A percentile compares a stretch with the other conserved stretches of the same genome.
Evolutionary conservation across 805 yeast species (phyloP).

Genomic region (Candida michaelii): DNA sequence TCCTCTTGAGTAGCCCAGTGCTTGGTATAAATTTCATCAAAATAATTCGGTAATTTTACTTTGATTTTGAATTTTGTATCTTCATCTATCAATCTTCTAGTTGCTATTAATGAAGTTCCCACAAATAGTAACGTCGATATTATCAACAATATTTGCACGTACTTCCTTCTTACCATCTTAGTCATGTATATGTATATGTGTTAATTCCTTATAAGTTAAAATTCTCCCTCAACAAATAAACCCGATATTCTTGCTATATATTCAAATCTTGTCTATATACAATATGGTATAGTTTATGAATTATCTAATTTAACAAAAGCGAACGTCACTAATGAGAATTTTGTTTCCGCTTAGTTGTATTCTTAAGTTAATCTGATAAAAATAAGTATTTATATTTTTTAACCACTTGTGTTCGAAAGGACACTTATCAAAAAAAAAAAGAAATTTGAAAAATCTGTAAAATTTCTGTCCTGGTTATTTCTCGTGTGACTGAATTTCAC

Average conservation of each 20-base stretch:
- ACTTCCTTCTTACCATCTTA: slow-evolving; percentile 5
- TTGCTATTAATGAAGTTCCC: slow-evolving; percentile 4
- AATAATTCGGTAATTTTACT: slow-evolving; percentile 8
- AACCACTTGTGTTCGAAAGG: background rate
- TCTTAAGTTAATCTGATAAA: background rate
- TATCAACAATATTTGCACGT: slow-evolving; percentile 3
- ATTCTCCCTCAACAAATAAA: background rate
- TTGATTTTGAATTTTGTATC: slow-evolving; percentile 1
- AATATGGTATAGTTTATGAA: background rate
- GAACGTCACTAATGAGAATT: too few species aligned
- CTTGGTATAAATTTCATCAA: slow-evolving; percentile 12
- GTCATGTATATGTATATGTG: background rate
- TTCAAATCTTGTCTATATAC: background rate
- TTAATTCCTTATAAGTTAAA: background rate
- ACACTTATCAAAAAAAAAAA: slow-evolving; percentile 1
- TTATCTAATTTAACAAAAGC: too few species aligned
- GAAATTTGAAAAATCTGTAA: background rate
- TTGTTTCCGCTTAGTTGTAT: background rate
- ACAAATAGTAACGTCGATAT: slow-evolving; percentile 5
- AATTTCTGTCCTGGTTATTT: slow-evolving; percentile 3
- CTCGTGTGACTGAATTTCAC: slow-evolving; percentile 7
- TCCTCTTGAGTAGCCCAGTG: background rate
- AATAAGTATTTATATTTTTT: background rate
- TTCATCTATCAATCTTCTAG: slow-evolving; percentile 4
- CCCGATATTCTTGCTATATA: background rate